A percentile compares a stretch with the other conserved stretches of the same genome.
phyloP scores from a whole-genome alignment of 805 yeast species.

The Sugiyamaella lignohabitans region DNA sequence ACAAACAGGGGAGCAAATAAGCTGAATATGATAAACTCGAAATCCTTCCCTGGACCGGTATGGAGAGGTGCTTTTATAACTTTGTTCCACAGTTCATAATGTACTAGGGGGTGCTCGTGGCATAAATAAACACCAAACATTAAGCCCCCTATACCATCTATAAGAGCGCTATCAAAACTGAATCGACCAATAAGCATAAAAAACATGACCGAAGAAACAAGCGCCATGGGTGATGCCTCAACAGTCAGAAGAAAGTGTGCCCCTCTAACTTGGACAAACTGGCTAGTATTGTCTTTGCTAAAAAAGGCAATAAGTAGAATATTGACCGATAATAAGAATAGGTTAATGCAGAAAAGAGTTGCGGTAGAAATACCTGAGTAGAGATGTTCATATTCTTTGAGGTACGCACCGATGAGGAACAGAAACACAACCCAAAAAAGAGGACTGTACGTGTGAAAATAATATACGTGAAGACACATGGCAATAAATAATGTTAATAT shows the following conservation, averaged over 20 bases:
- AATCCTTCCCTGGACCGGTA: background rate
- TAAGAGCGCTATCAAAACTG: background rate
- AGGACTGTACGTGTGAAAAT: background rate
- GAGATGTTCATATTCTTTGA: background rate
- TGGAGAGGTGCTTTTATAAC: background rate
- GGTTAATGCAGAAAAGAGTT: background rate
- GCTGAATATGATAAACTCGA: background rate
- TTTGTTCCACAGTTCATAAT: background rate
- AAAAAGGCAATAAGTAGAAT: background rate
- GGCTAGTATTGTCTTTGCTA: background rate
- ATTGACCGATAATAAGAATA: background rate
- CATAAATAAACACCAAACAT: conserved; percentile 6
- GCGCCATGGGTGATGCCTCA: background rate
- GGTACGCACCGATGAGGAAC: conserved; percentile 5
- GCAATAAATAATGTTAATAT: background rate
- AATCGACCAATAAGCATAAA: conserved; percentile 3
- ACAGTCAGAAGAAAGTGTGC: background rate
- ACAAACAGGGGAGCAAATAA: too few species aligned
- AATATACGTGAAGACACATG: background rate
- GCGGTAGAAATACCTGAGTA: background rate
- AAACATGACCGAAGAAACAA: background rate
- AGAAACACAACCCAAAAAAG: conserved; percentile 1
- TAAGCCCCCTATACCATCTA: conserved; percentile 1
- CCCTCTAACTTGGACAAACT: background rate
- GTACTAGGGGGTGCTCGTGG: conserved; percentile 2